phyloP scores from a whole-genome alignment of 179 eudicot genomes.

The Drosera spatulata region DNA sequence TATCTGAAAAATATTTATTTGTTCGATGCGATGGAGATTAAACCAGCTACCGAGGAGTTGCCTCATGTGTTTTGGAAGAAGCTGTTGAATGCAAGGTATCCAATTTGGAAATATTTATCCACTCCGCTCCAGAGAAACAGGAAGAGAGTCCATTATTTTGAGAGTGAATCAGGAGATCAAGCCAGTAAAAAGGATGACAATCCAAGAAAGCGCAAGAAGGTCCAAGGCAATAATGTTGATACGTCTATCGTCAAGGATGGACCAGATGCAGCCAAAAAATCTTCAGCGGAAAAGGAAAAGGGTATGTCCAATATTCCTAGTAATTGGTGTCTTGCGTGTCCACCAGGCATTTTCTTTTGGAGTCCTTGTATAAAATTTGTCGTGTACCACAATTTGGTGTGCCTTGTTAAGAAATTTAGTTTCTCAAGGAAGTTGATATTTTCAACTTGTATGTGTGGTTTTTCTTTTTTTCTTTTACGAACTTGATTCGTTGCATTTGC shows the following conservation, averaged over 20 bases:
- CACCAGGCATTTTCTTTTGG: background rate
- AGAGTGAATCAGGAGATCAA: conserved; percentile 12
- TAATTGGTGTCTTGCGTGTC: background rate
- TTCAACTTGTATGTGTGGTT: no score
- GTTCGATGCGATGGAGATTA: conserved; percentile 46
- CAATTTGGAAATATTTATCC: conserved; percentile 55
- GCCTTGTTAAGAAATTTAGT: background rate
- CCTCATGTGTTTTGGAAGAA: conserved; percentile 58
- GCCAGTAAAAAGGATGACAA: conserved; percentile 31
- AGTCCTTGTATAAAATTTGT: background rate
- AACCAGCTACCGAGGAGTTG: conserved; percentile 31
- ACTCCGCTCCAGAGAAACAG: conserved; percentile 51
- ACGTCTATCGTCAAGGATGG: conserved; percentile 23
- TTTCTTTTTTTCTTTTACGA: no score
- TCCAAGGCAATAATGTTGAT: conserved; percentile 17
- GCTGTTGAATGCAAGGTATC: conserved; percentile 54
- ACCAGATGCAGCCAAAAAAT: conserved; percentile 14
- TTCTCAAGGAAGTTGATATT: conserved; percentile 13
- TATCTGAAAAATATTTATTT: conserved; percentile 37
- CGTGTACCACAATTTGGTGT: background rate
- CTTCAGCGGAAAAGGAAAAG: conserved; percentile 16
- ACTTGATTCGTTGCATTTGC: background rate
- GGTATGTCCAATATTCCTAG: conserved; percentile 4
- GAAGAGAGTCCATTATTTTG: conserved; percentile 51
- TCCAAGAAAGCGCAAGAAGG: conserved; percentile 46